Evolutionary conservation across 768 basidiomycete species (phyloP).

Genomic region (Xerocomus potaroensis): DNA sequence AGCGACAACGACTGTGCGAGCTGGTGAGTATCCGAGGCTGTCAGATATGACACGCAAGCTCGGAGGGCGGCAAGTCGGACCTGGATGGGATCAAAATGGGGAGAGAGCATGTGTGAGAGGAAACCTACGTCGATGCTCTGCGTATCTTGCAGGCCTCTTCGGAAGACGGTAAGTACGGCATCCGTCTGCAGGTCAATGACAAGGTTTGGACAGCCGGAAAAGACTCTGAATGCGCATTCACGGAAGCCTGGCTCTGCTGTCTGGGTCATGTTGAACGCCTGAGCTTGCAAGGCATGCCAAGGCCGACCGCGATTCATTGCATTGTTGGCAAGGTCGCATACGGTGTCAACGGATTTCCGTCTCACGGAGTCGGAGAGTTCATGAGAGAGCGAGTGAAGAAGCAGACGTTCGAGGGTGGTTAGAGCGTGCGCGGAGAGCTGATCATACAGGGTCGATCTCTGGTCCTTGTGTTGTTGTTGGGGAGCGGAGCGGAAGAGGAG

Average conservation of each 20-base stretch:
- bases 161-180: conserved; percentile 61
- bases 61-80: conserved; percentile 71
- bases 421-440: conserved; percentile 65
- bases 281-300: conserved; percentile 77
- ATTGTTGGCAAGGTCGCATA: conserved; percentile 71
- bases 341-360: conserved; percentile 68
- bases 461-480: conserved; percentile 30
- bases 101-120: not conserved
- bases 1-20: conserved; percentile 57
- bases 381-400: conserved; percentile 64
- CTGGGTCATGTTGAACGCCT: conserved; percentile 60
- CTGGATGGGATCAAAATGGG: conserved; percentile 29
- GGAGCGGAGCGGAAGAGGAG: conserved; percentile 65
- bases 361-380: conserved; percentile 59
- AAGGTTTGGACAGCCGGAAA: conserved; percentile 70
- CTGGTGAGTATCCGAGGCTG: conserved; percentile 55
- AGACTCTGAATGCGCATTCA: conserved; percentile 66
- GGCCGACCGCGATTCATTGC: conserved; percentile 72
- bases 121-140: conserved; percentile 58
- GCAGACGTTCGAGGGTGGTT: conserved; percentile 63
- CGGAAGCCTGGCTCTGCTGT: conserved; percentile 34
- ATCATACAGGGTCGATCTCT: conserved; percentile 68
- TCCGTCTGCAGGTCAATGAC: conserved; percentile 74
- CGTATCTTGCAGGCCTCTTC: conserved; percentile 62
- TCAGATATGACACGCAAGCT: conserved; percentile 66